Evolutionary conservation across 1,284 basidiomycete species (phyloP).

Genomic region (Ceratobasidium sp.): DNA sequence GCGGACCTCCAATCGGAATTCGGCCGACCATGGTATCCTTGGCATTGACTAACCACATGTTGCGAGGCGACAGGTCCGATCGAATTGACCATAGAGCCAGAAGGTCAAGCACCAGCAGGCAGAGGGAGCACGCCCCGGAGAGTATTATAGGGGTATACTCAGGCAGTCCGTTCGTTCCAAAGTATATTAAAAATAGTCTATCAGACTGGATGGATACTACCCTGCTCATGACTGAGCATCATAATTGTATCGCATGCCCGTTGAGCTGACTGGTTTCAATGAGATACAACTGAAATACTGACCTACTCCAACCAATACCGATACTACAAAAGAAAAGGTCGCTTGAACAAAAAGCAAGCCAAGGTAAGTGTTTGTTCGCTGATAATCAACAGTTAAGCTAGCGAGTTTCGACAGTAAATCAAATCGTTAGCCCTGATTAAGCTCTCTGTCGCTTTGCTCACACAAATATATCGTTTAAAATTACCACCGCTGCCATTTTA

Average conservation of each 20-base stretch:
- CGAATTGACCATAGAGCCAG: neutral
- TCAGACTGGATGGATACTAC: neutral
- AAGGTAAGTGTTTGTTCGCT: conserved; percentile 15
- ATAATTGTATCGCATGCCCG: neutral
- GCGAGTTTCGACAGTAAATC: too few species aligned
- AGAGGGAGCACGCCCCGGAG: too few species aligned
- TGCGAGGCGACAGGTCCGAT: neutral
- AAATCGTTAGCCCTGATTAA: too few species aligned
- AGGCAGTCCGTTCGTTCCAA: neutral
- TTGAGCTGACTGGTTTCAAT: neutral
- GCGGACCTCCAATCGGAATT: neutral
- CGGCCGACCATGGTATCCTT: neutral
- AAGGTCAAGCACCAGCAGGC: too few species aligned
- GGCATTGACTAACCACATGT: neutral
- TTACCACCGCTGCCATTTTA: too few species aligned
- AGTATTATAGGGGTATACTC: too few species aligned
- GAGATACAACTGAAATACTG: conserved; percentile 10
- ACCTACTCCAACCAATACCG: neutral
- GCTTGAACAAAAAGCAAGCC: neutral
- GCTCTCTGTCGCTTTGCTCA: too few species aligned
- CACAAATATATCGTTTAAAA: too few species aligned
- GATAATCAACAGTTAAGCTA: conserved; percentile 20
- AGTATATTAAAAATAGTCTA: neutral
- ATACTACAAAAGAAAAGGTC: neutral
- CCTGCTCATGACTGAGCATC: neutral